A percentile compares a stretch with the other conserved stretches of the same genome.
Evolutionary conservation across 768 basidiomycete genomes (phyloP).

Genomic region (Auriscalpium vulgare): DNA sequence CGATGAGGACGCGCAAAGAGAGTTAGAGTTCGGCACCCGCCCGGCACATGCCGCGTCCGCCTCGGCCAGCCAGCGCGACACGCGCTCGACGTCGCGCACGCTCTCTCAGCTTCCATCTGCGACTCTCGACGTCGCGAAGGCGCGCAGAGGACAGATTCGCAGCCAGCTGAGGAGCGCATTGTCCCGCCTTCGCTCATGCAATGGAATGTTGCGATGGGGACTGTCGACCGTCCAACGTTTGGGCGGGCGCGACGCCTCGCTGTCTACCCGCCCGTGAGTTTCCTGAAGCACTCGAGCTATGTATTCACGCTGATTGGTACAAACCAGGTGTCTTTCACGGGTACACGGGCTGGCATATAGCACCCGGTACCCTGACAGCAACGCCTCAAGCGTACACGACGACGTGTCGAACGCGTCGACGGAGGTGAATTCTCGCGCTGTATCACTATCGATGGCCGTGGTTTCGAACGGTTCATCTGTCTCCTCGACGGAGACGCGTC

Average conservation of each 20-base stretch:
- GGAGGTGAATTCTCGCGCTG: no score
- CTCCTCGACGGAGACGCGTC: no score
- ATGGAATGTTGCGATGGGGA: constrained; percentile 81
- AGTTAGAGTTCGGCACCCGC: constrained; percentile 13
- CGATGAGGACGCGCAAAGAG: not conserved
- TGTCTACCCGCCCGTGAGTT: not conserved
- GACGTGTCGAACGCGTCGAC: not conserved
- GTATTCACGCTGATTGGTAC: not conserved
- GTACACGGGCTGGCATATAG: not conserved
- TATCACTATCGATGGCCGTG: no score
- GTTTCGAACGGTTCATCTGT: no score
- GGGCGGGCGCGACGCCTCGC: constrained; percentile 27
- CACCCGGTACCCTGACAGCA: not conserved
- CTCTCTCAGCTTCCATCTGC: not conserved
- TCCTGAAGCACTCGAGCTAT: not conserved
- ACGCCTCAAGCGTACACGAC: not conserved
- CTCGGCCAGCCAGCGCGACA: not conserved
- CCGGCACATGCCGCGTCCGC: not conserved
- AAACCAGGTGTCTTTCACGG: not conserved
- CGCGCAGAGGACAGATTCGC: no score
- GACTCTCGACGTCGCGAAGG: no score
- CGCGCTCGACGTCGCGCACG: not conserved
- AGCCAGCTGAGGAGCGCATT: not conserved
- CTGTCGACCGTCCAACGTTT: constrained; percentile 41
- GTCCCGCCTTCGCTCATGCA: constrained; percentile 27